Base-by-base conservation (phyloP, 2,329 filamentous ascomycete genomes). In the Aspergillus luchuensis region DNA sequence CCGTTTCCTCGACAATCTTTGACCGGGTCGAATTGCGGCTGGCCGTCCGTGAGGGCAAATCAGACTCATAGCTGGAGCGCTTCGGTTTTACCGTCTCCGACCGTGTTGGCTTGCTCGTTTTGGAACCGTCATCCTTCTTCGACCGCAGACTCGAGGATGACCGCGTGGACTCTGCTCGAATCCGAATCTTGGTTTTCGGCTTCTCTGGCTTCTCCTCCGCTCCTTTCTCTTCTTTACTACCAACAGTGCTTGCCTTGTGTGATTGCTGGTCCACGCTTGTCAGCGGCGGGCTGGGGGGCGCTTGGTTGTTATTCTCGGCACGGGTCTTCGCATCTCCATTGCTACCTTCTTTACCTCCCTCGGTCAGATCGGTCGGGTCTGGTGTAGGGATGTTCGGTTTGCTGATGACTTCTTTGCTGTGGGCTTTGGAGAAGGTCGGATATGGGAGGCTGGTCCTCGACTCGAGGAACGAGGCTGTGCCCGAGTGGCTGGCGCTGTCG, bases 351-450 rank as follows among this genome's bases (percentile, higher is more conserved):
- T 61, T 64, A 55, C 79, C 80, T 23, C 76, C 78, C 21, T 81
- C 80, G 55, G 87, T 86, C 21, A 91, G 68, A 70, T 92, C 89
- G 21, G 89, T 92, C 21, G 89, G 83, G 62, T 92, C 89, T 17
- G 90, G 90, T 1, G 90, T 92, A 63, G 86, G 82, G 61, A 81
- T 76, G 58, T 74, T 73, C 33, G 71, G 69, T 58, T 76, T 63
- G 71, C 86, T 83, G 57, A 97, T 86, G 48, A 87, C 86, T 79
- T 97, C 94, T 76, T 92, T 95, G 81, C 92, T 96, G 76, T 96
- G 91, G 11, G 90, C 90, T 78, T 96, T 97, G 78, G 91, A 95
- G 76, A 96, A 92, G 10, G 84, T 84, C 1, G 92, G 91, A 73
- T 97, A 96, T 6, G 91, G 89, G 45, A 90, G 73, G 63, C 83